Evolutionary conservation across 2,329 filamentous ascomycete genomes (phyloP), one percentile per base, ranked within the genome.

Genomic region (Cyanodermella asteris): DNA sequence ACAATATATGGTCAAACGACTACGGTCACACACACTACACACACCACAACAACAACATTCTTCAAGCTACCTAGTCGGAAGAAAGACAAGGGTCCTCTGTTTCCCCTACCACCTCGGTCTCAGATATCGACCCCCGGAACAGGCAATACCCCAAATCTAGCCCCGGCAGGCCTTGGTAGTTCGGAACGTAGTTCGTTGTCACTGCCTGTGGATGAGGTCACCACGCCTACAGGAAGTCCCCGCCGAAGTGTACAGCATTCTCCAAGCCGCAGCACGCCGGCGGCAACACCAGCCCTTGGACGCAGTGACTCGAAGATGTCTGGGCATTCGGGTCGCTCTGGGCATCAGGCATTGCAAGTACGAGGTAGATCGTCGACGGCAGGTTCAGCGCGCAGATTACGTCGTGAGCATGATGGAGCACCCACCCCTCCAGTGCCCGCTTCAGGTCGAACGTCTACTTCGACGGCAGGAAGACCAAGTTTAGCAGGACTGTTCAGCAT

Each of bases 401-500:
- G 72, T 11, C 69, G 73, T 34, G 61, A 65, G 27, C 77, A 72
- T 1, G 68, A 70, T 27, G 76, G 80, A 32, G 66, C 73, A 17
- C 66, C 71, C 27, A 68, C 72, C 3, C 69, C 70, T 4, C 64
- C 64, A 13, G 49, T 68, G n/a, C 41, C 47, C 7, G 51, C 47
- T 4, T 59, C 56, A 3, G 58, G 54, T 4, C 62, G 81, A 25
- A 82, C 69, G 5, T 91, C 82, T 1, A 78, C 73, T 1, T 91
- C 80, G 1, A 84, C 73, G 0, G 61, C 53, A n/a, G 81, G 82
- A 5, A 66, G 87, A 27, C 87, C 82, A 48, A 94, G 84, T 47
- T 80, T 97, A 38, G 80, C 82, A 26, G 87, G 91, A 36, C 55
- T 94, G 12, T 70, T 97, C 38, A 72, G 68, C 9, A 53, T 93